phyloP scores from a whole-genome alignment of 495 filamentous ascomycete genomes.

The Aspergillus saccharolyticus region DNA sequence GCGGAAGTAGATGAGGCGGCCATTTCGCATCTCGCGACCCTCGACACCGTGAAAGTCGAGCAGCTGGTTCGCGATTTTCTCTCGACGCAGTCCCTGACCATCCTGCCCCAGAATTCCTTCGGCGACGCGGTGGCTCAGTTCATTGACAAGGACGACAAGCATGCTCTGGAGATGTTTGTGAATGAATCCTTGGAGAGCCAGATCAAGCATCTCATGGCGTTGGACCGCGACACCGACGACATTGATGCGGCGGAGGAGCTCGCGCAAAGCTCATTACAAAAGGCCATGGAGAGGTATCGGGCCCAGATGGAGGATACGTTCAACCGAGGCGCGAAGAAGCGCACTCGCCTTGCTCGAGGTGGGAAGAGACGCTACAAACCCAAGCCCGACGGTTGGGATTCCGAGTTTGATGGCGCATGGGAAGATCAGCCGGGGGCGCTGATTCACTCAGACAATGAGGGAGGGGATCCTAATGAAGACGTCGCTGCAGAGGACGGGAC shows the following conservation, averaged over 20 bases:
- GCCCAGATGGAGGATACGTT: conserved; percentile 68
- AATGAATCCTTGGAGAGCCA: conserved; percentile 71
- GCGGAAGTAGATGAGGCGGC: conserved; percentile 50
- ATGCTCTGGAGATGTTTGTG: conserved; percentile 87
- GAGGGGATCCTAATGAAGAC: conserved; percentile 40
- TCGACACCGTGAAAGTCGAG: conserved; percentile 81
- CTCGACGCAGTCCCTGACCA: conserved; percentile 75
- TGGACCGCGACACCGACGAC: conserved; percentile 64
- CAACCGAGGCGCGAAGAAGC: conserved; percentile 59
- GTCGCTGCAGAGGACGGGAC: conserved; percentile 42
- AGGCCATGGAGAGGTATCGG: conserved; percentile 67
- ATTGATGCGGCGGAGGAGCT: conserved; percentile 53
- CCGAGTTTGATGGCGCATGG: conserved; percentile 81
- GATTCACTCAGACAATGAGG: conserved; percentile 52
- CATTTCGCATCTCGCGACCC: conserved; percentile 52
- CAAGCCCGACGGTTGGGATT: conserved; percentile 78
- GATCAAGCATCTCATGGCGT: conserved; percentile 62
- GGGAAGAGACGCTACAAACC: conserved; percentile 64
- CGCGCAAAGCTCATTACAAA: conserved; percentile 53
- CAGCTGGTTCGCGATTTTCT: conserved; percentile 83
- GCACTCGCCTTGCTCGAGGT: conserved; percentile 25
- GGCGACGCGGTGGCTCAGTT: conserved; percentile 91
- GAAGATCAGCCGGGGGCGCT: conserved; percentile 69
- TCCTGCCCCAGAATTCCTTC: conserved; percentile 85
- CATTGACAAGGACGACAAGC: conserved; percentile 91